Percentiles rank a stretch among this genome's conserved stretches.
phyloP scores from a whole-genome alignment of 2,329 filamentous ascomycete genomes.

The Alternaria ethzedia region DNA sequence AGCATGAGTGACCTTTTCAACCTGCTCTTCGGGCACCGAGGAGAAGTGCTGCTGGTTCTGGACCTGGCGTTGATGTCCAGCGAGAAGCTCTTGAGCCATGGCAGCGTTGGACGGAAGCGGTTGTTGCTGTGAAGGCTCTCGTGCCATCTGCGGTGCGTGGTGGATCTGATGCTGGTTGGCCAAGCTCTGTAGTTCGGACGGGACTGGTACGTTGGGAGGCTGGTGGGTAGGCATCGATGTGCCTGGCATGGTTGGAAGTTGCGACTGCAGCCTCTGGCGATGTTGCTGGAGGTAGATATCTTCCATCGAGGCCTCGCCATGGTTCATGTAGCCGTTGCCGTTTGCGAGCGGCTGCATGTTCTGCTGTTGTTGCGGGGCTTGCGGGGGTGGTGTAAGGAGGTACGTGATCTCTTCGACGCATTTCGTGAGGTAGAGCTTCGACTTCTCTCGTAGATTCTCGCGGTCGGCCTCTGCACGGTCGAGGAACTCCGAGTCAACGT shows the following conservation, averaged over 20 bases:
- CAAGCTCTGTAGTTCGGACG: constrained; percentile 51
- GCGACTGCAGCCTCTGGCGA: constrained; percentile 59
- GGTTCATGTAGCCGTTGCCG: constrained; percentile 52
- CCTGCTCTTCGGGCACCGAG: constrained; percentile 59
- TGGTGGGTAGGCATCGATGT: constrained; percentile 67
- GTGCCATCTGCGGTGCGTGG: constrained; percentile 53
- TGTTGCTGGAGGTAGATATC: constrained; percentile 66
- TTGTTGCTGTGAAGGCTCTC: constrained; percentile 53
- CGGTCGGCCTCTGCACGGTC: constrained; percentile 59
- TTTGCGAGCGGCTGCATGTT: constrained; percentile 46
- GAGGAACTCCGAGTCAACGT: constrained; percentile 53
- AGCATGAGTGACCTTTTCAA: constrained; percentile 63
- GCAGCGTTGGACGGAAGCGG: constrained; percentile 45
- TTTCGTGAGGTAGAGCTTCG: constrained; percentile 67
- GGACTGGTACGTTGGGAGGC: constrained; percentile 55
- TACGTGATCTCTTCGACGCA: constrained; percentile 73
- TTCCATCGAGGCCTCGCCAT: constrained; percentile 63
- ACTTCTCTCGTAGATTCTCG: constrained; percentile 67
- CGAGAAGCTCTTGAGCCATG: constrained; percentile 46
- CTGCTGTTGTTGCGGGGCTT: constrained; percentile 63
- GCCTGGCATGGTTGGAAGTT: constrained; percentile 44
- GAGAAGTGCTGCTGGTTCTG: constrained; percentile 49
- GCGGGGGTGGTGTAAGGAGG: constrained; percentile 68
- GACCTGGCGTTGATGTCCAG: constrained; percentile 34
- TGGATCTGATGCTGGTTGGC: constrained; percentile 48